Conservation (phyloP, 257 asterid species). For the Gentiana dahurica region DNA sequence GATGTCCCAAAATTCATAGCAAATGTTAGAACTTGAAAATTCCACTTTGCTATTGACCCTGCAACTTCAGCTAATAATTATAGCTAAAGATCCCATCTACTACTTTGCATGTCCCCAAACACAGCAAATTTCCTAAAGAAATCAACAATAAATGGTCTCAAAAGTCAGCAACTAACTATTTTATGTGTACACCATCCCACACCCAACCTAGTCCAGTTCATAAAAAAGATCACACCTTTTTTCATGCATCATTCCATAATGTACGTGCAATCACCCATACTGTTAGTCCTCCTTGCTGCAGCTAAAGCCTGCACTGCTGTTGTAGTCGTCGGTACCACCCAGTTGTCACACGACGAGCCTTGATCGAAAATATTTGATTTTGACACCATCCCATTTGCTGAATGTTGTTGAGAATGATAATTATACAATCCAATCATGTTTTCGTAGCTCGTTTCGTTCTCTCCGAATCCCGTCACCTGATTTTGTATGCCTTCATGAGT, state of each 20-base stretch:
- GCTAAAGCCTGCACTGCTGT: slow-evolving; percentile 13
- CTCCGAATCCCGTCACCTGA: slow-evolving; percentile 21
- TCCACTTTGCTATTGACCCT: slow-evolving; percentile 36
- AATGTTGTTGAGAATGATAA: slow-evolving; percentile 30
- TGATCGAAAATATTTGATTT: slow-evolving; percentile 19
- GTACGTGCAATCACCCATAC: slow-evolving; percentile 21
- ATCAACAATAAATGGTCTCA: not conserved
- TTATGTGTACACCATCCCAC: slow-evolving; percentile 23
- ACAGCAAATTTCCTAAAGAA: slow-evolving; percentile 3
- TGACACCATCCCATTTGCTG: slow-evolving; percentile 12
- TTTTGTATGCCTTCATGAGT: slow-evolving; percentile 21
- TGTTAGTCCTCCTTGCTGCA: slow-evolving; percentile 15
- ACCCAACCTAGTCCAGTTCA: not conserved
- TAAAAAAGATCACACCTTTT: too few relatives aligned
- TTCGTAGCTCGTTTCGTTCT: slow-evolving; percentile 22
- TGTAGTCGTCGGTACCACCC: slow-evolving; percentile 39
- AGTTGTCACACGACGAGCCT: slow-evolving; percentile 21
- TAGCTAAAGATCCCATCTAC: slow-evolving; percentile 9
- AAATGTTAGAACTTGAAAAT: slow-evolving; percentile 5
- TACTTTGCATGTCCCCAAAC: slow-evolving; percentile 6
- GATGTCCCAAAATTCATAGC: slow-evolving; percentile 78
- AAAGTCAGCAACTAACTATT: slow-evolving; percentile 14
- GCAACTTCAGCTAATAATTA: slow-evolving; percentile 26
- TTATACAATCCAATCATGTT: slow-evolving; percentile 18
- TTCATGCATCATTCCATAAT: slow-evolving; percentile 52